A percentile compares a stretch with the other conserved stretches of the same genome.
phyloP scores from a whole-genome alignment of 2,329 filamentous ascomycete species.

The Scedosporium minutisporum region DNA sequence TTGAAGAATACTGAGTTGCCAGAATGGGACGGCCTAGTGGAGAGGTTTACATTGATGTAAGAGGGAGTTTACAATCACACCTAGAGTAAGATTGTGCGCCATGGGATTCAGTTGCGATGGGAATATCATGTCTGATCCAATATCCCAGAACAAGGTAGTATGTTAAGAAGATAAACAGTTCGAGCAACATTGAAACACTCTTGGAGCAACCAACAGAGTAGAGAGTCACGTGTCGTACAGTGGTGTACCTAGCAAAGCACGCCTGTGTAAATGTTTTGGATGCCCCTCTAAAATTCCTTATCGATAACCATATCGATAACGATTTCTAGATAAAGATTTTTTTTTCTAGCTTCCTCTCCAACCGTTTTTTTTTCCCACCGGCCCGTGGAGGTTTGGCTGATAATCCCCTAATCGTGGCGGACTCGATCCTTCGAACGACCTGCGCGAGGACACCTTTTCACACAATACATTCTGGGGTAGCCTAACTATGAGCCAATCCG shows the following conservation, averaged over 20 bases:
- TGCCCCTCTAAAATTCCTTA: neutral
- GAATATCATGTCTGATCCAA: neutral
- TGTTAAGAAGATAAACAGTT: neutral
- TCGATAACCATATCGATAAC: conserved; percentile 6
- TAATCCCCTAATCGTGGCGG: neutral
- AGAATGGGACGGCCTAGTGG: neutral
- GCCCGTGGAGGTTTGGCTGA: neutral
- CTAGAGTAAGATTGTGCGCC: neutral
- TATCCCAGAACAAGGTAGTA: neutral
- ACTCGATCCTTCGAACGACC: neutral
- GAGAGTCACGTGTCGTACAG: neutral
- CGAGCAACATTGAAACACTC: too few relatives aligned
- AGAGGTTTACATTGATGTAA: neutral
- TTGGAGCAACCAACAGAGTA: neutral
- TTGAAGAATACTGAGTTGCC: neutral
- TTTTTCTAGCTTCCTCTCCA: conserved; percentile 1
- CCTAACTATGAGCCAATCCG: neutral
- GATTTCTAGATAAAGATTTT: neutral
- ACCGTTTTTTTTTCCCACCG: neutral
- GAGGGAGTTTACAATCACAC: neutral
- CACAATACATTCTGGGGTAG: neutral
- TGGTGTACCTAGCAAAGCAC: neutral
- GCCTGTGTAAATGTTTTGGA: neutral
- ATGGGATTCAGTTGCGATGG: neutral
- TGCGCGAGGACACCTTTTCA: neutral